Evolutionary conservation across 352 stramenopile genomes (phyloP).

Genomic region (Phytophthora macrochlamydospora): DNA sequence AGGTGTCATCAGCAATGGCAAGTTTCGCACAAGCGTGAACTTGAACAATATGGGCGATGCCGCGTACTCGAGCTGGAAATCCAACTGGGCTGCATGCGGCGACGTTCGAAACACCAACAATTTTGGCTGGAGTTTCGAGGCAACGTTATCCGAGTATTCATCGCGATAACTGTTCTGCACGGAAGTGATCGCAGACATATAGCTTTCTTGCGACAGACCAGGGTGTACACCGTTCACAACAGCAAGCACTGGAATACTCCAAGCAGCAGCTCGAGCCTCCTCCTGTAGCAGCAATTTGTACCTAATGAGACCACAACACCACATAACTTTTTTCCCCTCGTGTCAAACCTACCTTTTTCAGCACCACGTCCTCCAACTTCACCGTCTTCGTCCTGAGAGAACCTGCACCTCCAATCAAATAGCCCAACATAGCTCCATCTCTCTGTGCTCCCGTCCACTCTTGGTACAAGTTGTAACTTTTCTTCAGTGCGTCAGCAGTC

Average conservation of each 20-base stretch:
- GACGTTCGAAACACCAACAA: slow-evolving; percentile 42
- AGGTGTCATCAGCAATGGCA: slow-evolving; percentile 80
- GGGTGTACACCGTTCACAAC: slow-evolving; percentile 10
- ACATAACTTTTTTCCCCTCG: neutral
- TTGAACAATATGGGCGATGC: slow-evolving; percentile 46
- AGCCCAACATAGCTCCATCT: slow-evolving; percentile 40
- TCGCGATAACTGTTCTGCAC: slow-evolving; percentile 40
- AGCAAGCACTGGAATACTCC: slow-evolving; percentile 44
- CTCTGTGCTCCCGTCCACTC: slow-evolving; percentile 8
- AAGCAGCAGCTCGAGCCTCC: slow-evolving; percentile 24
- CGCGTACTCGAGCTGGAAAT: slow-evolving; percentile 53
- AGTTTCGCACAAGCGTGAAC: slow-evolving; percentile 65
- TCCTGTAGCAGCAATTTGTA: slow-evolving; percentile 5
- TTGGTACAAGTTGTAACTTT: slow-evolving; percentile 44
- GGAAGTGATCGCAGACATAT: slow-evolving; percentile 32
- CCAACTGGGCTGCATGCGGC: slow-evolving; percentile 42
- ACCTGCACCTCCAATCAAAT: slow-evolving; percentile 37
- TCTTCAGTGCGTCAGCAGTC: slow-evolving; percentile 48
- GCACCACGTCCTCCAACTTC: slow-evolving; percentile 29
- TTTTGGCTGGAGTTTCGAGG: slow-evolving; percentile 42
- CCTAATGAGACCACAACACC: neutral
- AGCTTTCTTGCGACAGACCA: slow-evolving; percentile 32
- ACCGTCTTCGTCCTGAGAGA: slow-evolving; percentile 24
- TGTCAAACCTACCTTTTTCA: slow-evolving; percentile 25
- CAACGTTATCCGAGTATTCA: slow-evolving; percentile 39